Evolutionary conservation across 2,329 filamentous ascomycete genomes (phyloP).

Genomic region (Coniochaeta sp.): DNA sequence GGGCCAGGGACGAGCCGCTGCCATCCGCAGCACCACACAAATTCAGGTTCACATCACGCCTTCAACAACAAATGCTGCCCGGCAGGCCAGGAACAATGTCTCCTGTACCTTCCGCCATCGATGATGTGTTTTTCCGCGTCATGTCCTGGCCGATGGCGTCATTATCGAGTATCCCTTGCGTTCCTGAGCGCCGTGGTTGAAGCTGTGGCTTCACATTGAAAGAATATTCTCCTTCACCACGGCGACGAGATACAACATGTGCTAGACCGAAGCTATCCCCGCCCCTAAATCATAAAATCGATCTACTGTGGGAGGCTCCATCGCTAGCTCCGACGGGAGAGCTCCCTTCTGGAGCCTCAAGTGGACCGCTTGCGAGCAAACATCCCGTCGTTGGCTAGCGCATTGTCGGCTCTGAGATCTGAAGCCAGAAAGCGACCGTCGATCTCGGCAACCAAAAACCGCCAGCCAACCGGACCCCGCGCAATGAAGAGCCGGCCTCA

Average conservation of each 20-base stretch:
- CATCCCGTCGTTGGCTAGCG: not conserved
- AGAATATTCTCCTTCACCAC: not conserved
- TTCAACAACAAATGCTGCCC: not conserved
- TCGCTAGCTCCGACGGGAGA: not conserved
- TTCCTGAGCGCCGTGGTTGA: not conserved
- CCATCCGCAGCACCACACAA: not conserved
- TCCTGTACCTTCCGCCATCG: not conserved
- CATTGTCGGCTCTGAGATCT: not conserved
- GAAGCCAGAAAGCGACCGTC: not conserved
- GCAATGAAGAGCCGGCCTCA: not conserved
- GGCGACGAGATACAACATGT: not conserved
- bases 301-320: not conserved
- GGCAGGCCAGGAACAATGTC: not conserved
- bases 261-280: not conserved
- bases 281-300: not conserved
- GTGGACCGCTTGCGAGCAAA: not conserved
- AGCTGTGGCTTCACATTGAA: not conserved
- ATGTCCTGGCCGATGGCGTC: not conserved
- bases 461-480: not conserved
- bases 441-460: not conserved
- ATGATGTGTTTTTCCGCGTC: not conserved
- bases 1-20: not conserved
- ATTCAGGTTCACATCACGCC: not conserved
- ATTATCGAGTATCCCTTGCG: not conserved
- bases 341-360: not conserved